Conservation (phyloP, 768 basidiomycete genomes). For the Termitomyces sp. region DNA sequence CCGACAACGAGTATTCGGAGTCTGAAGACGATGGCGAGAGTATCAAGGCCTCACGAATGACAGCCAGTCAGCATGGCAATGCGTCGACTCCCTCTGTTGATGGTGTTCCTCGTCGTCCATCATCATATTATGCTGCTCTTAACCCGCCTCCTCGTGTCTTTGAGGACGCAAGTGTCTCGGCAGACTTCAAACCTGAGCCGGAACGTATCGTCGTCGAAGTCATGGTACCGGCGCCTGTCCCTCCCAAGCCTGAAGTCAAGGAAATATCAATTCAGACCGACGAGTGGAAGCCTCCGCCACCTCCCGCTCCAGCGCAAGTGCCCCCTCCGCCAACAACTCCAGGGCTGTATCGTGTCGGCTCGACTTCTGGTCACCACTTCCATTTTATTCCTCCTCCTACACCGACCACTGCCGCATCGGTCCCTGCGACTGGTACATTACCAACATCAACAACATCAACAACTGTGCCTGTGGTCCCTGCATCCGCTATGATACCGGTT, state of each 20-base stretch:
- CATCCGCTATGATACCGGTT: constrained; percentile 34
- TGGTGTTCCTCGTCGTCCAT: constrained; percentile 22
- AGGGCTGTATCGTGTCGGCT: constrained; percentile 55
- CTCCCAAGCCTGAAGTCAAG: constrained; percentile 60
- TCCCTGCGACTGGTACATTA: constrained; percentile 18
- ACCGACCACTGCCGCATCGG: constrained; percentile 19
- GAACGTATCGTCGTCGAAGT: constrained; percentile 27
- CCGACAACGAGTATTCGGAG: constrained; percentile 64
- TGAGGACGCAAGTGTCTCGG: constrained; percentile 43
- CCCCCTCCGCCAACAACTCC: constrained; percentile 27
- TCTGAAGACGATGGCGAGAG: constrained; percentile 65
- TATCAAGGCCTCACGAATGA: constrained; percentile 60
- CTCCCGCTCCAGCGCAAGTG: constrained; percentile 28
- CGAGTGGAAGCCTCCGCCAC: constrained; percentile 51
- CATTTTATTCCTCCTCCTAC: constrained; percentile 63
- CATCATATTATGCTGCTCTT: constrained; percentile 29
- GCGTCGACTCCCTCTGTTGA: constrained; percentile 26
- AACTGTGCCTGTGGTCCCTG: constrained; percentile 21
- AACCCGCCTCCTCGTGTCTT: constrained; percentile 36
- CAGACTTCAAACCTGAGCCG: constrained; percentile 33
- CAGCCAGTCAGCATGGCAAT: constrained; percentile 22
- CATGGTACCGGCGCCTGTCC: constrained; percentile 23
- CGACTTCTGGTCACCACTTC: constrained; percentile 45
- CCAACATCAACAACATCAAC: constrained; percentile 26
- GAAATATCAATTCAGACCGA: constrained; percentile 85